These are phyloP conservation scores for Debaryomyces sp. DNA, from an alignment of 1,139 yeast species.

Conservation along the genomic window DNA sequence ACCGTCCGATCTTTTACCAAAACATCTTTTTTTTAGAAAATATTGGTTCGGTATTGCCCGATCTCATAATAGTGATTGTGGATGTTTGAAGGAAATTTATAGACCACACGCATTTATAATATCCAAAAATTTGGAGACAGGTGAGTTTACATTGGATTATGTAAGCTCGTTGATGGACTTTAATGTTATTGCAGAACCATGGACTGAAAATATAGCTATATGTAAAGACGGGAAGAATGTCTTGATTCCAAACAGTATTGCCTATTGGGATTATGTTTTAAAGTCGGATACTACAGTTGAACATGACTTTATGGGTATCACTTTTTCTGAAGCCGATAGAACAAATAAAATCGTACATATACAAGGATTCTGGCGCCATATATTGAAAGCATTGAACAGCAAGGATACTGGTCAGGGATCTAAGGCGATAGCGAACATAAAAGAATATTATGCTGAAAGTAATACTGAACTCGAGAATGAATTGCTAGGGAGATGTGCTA, in stretches of 20 bases:
- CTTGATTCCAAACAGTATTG: constrained; percentile 24
- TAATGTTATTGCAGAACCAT: constrained; percentile 21
- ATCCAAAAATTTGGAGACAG: constrained; percentile 14
- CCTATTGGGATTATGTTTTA: constrained; percentile 18
- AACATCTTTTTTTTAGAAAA: constrained; percentile 6
- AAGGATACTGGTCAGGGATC: not conserved
- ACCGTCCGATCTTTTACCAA: constrained; percentile 7
- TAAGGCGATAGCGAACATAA: not conserved
- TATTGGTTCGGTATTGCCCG: constrained; percentile 21
- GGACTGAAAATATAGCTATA: constrained; percentile 13
- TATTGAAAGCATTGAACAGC: constrained; percentile 13
- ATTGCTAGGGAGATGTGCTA: constrained; percentile 17
- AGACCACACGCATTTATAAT: constrained; percentile 23
- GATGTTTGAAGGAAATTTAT: constrained; percentile 19
- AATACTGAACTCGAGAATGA: constrained; percentile 10
- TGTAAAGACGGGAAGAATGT: constrained; percentile 25
- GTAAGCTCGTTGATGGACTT: constrained; percentile 23
- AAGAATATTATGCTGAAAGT: constrained; percentile 3
- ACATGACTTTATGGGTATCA: constrained; percentile 22
- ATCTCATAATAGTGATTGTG: constrained; percentile 16
- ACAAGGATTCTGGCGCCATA: constrained; percentile 20
- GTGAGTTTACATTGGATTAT: constrained; percentile 18
- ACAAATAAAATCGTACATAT: constrained; percentile 20
- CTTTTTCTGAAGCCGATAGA: constrained; percentile 24
- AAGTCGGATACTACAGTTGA: constrained; percentile 1